Percentiles rank a stretch among this genome's conserved stretches.
These are phyloP conservation scores for Lagenidium sp. DNA, from an alignment of 352 stramenopile genomes.

Conservation along the genomic window DNA sequence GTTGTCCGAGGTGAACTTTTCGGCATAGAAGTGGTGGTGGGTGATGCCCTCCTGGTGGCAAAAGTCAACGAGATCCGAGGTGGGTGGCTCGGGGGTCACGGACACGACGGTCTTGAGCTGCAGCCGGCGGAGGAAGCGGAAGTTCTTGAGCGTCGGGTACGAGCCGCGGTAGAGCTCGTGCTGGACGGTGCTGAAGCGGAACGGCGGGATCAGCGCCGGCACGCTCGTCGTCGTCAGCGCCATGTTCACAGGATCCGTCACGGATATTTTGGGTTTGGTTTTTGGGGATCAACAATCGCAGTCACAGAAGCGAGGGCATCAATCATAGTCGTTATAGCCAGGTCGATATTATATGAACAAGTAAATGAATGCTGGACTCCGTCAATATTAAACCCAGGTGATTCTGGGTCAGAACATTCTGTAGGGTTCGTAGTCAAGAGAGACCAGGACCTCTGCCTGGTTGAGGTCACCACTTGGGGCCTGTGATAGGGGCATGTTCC, in stretches of 20 bases:
- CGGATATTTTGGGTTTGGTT: no score
- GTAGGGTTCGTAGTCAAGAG: no score
- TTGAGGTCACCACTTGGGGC: no score
- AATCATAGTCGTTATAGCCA: no score
- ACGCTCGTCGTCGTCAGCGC: slow-evolving; percentile 31
- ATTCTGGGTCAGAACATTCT: no score
- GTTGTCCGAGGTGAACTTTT: slow-evolving; percentile 86
- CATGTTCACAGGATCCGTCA: not conserved
- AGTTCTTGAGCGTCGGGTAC: slow-evolving; percentile 85
- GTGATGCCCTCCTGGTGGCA: slow-evolving; percentile 61
- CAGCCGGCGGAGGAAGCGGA: slow-evolving; percentile 67
- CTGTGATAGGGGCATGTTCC: no score
- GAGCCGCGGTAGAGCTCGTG: slow-evolving; percentile 69
- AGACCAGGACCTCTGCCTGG: no score
- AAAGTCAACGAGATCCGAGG: slow-evolving; percentile 65
- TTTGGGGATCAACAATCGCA: no score
- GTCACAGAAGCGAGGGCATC: no score
- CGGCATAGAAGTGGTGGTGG: slow-evolving; percentile 70
- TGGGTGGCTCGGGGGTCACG: slow-evolving; percentile 73
- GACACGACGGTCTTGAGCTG: slow-evolving; percentile 73
- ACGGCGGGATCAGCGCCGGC: slow-evolving; percentile 75
- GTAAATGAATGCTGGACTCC: no score
- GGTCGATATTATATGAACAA: no score
- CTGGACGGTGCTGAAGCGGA: slow-evolving; percentile 82
- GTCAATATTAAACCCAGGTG: no score